Base-by-base conservation (phyloP, 768 basidiomycete species). In the Naganishia vishniacii region DNA sequence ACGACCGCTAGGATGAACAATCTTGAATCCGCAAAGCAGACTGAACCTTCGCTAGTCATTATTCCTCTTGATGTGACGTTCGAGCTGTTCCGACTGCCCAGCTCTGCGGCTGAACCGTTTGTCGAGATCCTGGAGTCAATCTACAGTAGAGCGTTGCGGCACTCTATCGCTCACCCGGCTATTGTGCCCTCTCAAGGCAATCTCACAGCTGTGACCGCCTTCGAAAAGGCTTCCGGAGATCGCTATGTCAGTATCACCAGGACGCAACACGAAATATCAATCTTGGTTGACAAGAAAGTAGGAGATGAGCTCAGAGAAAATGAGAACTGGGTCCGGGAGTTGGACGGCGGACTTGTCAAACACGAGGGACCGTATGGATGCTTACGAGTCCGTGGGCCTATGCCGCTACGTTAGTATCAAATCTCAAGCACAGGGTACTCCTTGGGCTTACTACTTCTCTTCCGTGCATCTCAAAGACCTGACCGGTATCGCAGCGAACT, bases 281-380 rank as follows among this genome's bases (percentile, higher is more conserved):
- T 62, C 25, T 23, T 62, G 28, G 18, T 62, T 12, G 61, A 62
- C 46, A 8, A 29, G 16, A 9, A 62, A 26, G 4, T 37, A 25
- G 32, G 25, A 8, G 31, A 23, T 16, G 16, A 28, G 13, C n/a
- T 48, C 11, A 20, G 37, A 18, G 20, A 40, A 26, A 23, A 37
- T 31, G 34, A 45, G 16, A 44, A 65, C 16, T 44, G 53, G 53
- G 34, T 32, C n/a, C 20, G 40, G 31, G 44, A 26, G 32, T 18
- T 16, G 4, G 49, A 31, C 1, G 46, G 32, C 2, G 56, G 45
- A 31, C n/a, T 48, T 13, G 44, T 62, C 11, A 20, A 41, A 34
- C 53, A 41, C 15, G 64, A 65, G n/a, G 56, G 64, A 26, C 64
- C 64, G 18, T 65, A 45, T 44, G 64, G 42, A 11, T 65, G 64